These are phyloP conservation scores for Kalmusia sp. DNA, from an alignment of 2,329 filamentous ascomycete genomes.

Conservation along the genomic window DNA sequence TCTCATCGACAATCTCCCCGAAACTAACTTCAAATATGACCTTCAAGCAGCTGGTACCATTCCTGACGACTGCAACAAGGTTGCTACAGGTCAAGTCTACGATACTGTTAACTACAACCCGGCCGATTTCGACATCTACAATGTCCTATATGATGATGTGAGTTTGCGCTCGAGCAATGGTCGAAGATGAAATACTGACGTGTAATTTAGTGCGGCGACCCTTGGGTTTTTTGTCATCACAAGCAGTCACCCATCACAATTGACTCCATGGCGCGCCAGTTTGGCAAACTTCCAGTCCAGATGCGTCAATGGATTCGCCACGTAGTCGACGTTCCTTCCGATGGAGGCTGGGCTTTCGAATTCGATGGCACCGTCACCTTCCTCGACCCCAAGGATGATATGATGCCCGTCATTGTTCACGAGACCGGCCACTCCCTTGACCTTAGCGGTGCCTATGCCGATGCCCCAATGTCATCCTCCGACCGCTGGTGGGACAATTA, in stretches of 20 bases:
- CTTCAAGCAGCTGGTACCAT: constrained; percentile 6
- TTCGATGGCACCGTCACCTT: constrained; percentile 8
- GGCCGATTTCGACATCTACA: constrained; percentile 9
- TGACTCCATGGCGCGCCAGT: constrained; percentile 11
- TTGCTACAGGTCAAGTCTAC: background rate
- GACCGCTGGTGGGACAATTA: constrained; percentile 17
- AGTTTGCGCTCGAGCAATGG: too few species aligned
- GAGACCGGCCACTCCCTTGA: constrained; percentile 24
- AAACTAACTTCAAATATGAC: constrained; percentile 2
- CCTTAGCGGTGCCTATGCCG: constrained; percentile 17
- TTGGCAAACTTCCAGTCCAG: constrained; percentile 12
- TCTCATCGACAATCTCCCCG: constrained; percentile 6
- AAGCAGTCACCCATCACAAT: constrained; percentile 9
- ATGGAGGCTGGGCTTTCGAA: constrained; percentile 8
- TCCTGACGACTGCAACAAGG: constrained; percentile 7
- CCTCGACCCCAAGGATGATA: constrained; percentile 7
- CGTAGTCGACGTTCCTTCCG: constrained; percentile 8
- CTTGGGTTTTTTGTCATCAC: constrained; percentile 16
- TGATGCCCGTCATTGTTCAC: constrained; percentile 22
- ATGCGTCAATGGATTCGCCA: constrained; percentile 14
- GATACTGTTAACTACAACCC: background rate
- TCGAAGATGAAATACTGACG: background rate
- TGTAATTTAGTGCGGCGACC: constrained; percentile 4
- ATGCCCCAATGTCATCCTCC: constrained; percentile 13
- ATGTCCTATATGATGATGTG: constrained; percentile 8